A percentile compares a stretch with the other conserved stretches of the same genome.
Conservation (phyloP, 164 flowering plant genomes). For the Cinnamomum chago region DNA sequence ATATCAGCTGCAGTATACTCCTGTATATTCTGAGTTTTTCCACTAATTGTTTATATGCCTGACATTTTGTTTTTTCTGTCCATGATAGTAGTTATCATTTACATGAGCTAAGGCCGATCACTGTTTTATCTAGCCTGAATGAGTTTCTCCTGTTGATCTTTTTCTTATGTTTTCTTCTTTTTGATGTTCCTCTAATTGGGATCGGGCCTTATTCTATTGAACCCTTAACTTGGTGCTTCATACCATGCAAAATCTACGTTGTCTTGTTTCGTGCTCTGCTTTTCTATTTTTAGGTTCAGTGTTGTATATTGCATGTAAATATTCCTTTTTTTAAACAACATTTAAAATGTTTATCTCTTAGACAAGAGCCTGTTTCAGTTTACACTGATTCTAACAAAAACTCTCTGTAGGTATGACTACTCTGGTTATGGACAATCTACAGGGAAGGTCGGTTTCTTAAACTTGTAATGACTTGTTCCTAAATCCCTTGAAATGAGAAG, state of each 20-base stretch:
- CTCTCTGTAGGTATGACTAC: slow-evolving; percentile 61
- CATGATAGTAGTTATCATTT: neutral
- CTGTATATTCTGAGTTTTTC: neutral
- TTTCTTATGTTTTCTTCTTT: neutral
- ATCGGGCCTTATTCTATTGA: neutral
- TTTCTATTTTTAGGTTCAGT: neutral
- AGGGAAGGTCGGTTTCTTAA: slow-evolving; percentile 59
- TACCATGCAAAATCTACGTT: neutral
- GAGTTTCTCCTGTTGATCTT: neutral
- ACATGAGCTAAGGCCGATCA: neutral
- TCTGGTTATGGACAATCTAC: slow-evolving; percentile 89
- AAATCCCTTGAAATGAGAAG: neutral
- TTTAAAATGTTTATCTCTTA: neutral
- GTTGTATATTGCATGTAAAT: neutral
- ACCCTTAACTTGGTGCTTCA: neutral
- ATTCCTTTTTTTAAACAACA: neutral
- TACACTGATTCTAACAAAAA: neutral
- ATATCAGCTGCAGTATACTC: neutral
- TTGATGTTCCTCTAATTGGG: neutral
- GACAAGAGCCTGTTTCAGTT: neutral
- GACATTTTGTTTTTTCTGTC: neutral
- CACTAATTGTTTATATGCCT: neutral
- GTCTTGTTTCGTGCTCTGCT: neutral
- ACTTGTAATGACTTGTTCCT: slow-evolving; percentile 1
- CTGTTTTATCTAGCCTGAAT: neutral